These are phyloP conservation scores for Lophiostoma macrostomum DNA, from an alignment of 495 filamentous ascomycete species.

Conservation along the genomic window DNA sequence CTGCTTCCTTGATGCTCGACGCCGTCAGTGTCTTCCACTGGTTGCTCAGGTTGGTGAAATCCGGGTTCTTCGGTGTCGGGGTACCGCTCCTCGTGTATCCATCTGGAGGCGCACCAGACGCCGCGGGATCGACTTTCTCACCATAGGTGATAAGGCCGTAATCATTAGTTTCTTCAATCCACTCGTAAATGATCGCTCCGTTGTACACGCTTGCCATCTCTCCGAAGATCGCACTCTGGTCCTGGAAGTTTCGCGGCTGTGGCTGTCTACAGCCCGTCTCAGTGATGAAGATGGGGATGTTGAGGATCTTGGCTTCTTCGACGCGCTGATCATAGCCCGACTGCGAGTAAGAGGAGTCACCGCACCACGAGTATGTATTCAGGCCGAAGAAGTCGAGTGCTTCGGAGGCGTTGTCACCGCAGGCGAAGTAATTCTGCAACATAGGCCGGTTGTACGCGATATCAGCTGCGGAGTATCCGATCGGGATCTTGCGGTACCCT, in stretches of 20 bases:
- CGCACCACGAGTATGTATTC: slow-evolving; percentile 89
- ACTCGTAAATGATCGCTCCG: slow-evolving; percentile 83
- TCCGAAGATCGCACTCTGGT: slow-evolving; percentile 76
- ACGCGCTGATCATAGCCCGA: slow-evolving; percentile 72
- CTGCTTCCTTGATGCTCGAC: slow-evolving; percentile 59
- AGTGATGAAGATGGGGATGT: slow-evolving; percentile 61
- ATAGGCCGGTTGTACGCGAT: slow-evolving; percentile 76
- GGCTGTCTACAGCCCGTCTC: slow-evolving; percentile 54
- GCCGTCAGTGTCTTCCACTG: slow-evolving; percentile 74
- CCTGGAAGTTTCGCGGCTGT: slow-evolving; percentile 66
- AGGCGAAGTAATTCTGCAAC: slow-evolving; percentile 86
- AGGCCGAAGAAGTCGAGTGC: slow-evolving; percentile 79
- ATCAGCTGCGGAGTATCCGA: slow-evolving; percentile 90
- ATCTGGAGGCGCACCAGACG: slow-evolving; percentile 52
- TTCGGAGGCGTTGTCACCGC: slow-evolving; percentile 64
- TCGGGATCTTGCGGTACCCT: slow-evolving; percentile 75
- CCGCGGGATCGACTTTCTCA: slow-evolving; percentile 48
- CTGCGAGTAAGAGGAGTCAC: slow-evolving; percentile 54
- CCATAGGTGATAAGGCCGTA: slow-evolving; percentile 86
- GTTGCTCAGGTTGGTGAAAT: slow-evolving; percentile 72
- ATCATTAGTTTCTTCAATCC: slow-evolving; percentile 81
- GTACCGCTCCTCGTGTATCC: slow-evolving; percentile 70
- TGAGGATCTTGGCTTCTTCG: slow-evolving; percentile 55
- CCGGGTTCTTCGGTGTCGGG: slow-evolving; percentile 69
- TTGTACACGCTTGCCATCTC: slow-evolving; percentile 75